phyloP scores from a whole-genome alignment of 306 rosid species.

The Cicer chorassanicum region DNA sequence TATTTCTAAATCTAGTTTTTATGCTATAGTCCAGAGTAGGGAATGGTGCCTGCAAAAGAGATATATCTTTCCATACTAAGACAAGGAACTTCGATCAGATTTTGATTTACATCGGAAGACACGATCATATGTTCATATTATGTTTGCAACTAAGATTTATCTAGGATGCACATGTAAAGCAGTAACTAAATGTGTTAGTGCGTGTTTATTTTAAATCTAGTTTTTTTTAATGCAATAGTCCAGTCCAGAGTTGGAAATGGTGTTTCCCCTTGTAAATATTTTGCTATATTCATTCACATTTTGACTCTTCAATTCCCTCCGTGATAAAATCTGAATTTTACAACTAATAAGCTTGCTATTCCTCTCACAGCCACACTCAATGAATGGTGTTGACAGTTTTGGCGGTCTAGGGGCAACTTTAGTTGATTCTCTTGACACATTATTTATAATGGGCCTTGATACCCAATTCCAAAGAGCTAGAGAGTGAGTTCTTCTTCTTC shows the following conservation, averaged over 20 bases:
- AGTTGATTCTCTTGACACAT: constrained; percentile 71
- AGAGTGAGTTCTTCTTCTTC: constrained; percentile 55
- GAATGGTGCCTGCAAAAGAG: neutral
- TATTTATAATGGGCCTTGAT: constrained; percentile 73
- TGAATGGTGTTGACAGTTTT: constrained; percentile 55
- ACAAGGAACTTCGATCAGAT: neutral
- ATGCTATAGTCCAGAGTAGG: constrained; percentile 8
- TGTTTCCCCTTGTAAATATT: constrained; percentile 11
- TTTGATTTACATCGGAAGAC: constrained; percentile 8
- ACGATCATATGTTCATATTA: neutral
- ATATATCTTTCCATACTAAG: neutral
- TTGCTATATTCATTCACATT: neutral
- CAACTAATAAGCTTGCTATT: constrained; percentile 45
- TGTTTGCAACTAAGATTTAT: constrained; percentile 2
- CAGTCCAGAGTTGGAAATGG: neutral
- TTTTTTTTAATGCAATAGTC: constrained; percentile 15
- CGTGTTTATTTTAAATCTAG: neutral
- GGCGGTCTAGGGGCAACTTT: constrained; percentile 75
- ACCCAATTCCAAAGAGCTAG: constrained; percentile 63
- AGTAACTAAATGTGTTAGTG: neutral
- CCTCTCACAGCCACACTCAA: constrained; percentile 63
- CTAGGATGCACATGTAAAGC: constrained; percentile 5
- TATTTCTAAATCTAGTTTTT: neutral
- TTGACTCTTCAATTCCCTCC: constrained; percentile 20
- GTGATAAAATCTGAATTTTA: constrained; percentile 12